Evolutionary conservation across 179 eudicot species (phyloP).

Genomic region (Heliamphora pulchella): DNA sequence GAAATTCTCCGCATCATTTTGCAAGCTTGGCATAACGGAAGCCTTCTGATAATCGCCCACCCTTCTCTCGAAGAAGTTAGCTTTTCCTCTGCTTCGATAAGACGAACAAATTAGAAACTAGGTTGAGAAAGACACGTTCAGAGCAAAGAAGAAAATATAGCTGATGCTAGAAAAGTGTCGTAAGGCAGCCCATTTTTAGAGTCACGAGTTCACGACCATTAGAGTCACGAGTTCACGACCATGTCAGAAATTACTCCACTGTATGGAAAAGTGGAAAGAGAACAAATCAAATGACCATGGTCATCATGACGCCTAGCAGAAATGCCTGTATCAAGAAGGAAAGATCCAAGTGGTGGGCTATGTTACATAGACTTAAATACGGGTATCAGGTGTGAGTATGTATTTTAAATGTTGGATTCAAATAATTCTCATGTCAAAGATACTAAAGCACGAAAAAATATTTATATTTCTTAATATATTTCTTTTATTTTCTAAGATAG

Average conservation of each 20-base stretch:
- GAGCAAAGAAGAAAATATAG: background rate
- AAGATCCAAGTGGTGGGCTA: background rate
- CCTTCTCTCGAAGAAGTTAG: slow-evolving; percentile 77
- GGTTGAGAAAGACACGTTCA: background rate
- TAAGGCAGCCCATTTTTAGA: background rate
- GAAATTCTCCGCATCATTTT: slow-evolving; percentile 38
- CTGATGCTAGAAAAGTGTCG: background rate
- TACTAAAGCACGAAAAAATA: too few species aligned
- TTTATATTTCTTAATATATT: too few species aligned
- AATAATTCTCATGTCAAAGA: too few species aligned
- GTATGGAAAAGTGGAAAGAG: background rate
- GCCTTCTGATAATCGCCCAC: slow-evolving; percentile 90
- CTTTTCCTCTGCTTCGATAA: slow-evolving; percentile 56
- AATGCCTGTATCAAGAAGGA: background rate
- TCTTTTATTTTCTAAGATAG: too few species aligned
- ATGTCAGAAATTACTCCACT: background rate
- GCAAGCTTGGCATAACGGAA: slow-evolving; percentile 58
- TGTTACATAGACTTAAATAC: background rate
- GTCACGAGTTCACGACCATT: too few species aligned
- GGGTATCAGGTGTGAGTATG: too few species aligned
- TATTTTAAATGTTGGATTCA: too few species aligned
- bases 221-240: background rate
- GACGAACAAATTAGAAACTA: slow-evolving; percentile 11
- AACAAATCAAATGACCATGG: background rate
- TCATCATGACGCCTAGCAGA: slow-evolving; percentile 1